Conservation (phyloP, 31 red algal species). For the Asparagopsis taxiformis region DNA sequence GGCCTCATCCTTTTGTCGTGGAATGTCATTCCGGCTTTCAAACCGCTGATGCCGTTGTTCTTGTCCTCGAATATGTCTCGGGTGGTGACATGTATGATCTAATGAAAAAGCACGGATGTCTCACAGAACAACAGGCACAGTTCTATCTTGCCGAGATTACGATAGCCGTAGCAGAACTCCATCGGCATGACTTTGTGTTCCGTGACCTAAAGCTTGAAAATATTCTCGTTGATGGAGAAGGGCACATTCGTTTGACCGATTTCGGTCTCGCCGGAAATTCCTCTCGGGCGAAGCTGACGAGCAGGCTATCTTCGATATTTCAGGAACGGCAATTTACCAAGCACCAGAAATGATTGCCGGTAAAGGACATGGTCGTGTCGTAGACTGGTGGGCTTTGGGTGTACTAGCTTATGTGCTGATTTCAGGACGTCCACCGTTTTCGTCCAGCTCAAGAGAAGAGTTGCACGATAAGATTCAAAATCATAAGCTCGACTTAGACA, state of each 20-base stretch:
- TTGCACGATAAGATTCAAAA: conserved; percentile 65
- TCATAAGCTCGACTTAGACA: conserved; percentile 50
- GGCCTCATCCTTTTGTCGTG: conserved; percentile 94
- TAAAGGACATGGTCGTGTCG: conserved; percentile 82
- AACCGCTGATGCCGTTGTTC: conserved; percentile 77
- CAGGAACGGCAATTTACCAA: conserved; percentile 91
- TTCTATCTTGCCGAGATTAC: conserved; percentile 93
- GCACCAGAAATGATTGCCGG: conserved; percentile 89
- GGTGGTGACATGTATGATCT: conserved; percentile 94
- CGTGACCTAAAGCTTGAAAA: conserved; percentile 98
- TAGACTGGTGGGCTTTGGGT: conserved; percentile 97
- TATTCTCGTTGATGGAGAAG: conserved; percentile 82
- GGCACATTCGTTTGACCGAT: conserved; percentile 92
- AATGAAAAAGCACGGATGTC: conserved; percentile 57
- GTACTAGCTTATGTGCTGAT: conserved; percentile 86
- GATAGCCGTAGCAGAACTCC: conserved; percentile 76
- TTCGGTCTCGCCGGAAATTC: conserved; percentile 90
- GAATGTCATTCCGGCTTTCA: conserved; percentile 82
- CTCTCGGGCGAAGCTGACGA: conserved; percentile 50
- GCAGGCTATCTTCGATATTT: conserved; percentile 72
- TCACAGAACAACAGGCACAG: conserved; percentile 62
- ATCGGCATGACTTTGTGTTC: conserved; percentile 83
- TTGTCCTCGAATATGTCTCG: conserved; percentile 93
- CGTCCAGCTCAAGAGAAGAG: conserved; percentile 48
- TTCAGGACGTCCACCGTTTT: conserved; percentile 87